Percentiles rank a stretch among this genome's conserved stretches.
Conservation (phyloP, 164 flowering plant genomes). For the Macadamia integrifolia region DNA sequence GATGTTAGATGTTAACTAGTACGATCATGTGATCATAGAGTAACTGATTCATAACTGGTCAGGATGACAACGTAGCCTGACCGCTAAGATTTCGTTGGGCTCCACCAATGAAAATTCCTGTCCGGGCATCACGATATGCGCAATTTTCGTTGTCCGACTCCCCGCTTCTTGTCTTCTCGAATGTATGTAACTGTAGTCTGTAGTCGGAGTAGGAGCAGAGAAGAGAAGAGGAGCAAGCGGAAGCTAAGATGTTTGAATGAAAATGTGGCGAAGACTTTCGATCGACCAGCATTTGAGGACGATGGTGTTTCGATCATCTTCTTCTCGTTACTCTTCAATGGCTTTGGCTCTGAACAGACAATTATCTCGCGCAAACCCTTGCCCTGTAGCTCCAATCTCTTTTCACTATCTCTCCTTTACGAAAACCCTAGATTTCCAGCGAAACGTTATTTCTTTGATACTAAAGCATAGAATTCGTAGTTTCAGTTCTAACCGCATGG, state of each 20-base stretch:
- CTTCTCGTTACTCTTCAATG: background rate
- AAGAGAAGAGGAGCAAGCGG: background rate
- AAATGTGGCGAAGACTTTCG: conserved; percentile 9
- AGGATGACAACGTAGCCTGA: no score
- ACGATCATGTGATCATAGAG: no score
- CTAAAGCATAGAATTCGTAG: background rate
- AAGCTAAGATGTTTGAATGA: background rate
- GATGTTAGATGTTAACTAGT: no score
- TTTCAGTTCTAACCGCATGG: background rate
- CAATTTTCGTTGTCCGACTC: no score
- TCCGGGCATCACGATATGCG: no score
- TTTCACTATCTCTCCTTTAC: conserved; percentile 6
- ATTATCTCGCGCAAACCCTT: background rate
- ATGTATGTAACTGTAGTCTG: no score
- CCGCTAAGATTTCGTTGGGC: no score
- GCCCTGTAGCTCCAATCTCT: background rate
- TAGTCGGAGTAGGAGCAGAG: no score
- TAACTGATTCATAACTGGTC: no score
- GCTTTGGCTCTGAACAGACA: background rate
- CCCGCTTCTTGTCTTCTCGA: no score
- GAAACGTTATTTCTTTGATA: background rate
- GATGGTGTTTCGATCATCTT: background rate
- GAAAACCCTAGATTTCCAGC: conserved; percentile 14
- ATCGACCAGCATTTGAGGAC: background rate
- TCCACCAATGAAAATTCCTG: no score